A percentile compares a stretch with the other conserved stretches of the same genome.
phyloP scores from a whole-genome alignment of 2,329 filamentous ascomycete genomes.

The Cordyceps tenuipes region DNA sequence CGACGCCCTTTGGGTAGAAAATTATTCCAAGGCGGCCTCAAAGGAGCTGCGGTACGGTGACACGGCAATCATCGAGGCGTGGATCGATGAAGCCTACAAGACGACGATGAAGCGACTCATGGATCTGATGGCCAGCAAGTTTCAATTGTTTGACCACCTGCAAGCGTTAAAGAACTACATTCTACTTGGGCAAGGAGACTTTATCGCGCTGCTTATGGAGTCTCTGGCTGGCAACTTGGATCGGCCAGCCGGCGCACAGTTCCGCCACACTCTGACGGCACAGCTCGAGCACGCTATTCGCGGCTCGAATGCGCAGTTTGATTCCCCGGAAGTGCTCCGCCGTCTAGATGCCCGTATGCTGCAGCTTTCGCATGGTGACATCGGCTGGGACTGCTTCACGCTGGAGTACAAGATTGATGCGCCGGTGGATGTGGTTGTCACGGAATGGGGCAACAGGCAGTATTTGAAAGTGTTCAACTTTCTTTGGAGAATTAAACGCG shows the following conservation, averaged over 20 bases:
- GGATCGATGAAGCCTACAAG: conserved; percentile 96
- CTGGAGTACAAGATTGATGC: conserved; percentile 97
- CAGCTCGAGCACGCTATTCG: conserved; percentile 96
- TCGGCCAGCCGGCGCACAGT: conserved; percentile 91
- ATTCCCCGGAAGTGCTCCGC: conserved; percentile 82
- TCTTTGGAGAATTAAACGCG: conserved; percentile 93
- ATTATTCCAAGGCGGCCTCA: conserved; percentile 86
- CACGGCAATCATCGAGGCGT: conserved; percentile 80
- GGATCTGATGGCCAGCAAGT: conserved; percentile 88
- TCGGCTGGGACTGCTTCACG: conserved; percentile 98
- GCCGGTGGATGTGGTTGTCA: conserved; percentile 93
- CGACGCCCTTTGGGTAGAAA: conserved; percentile 90
- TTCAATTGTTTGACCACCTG: conserved; percentile 88
- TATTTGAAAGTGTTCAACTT: conserved; percentile 99
- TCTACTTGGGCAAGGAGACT: conserved; percentile 89
- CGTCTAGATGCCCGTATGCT: conserved; percentile 97
- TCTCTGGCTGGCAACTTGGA: conserved; percentile 88
- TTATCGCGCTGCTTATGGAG: conserved; percentile 95
- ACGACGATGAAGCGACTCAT: conserved; percentile 95
- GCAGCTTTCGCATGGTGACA: conserved; percentile 90
- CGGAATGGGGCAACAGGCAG: conserved; percentile 88
- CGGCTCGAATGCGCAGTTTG: conserved; percentile 93
- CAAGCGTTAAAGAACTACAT: conserved; percentile 91
- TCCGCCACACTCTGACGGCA: conserved; percentile 93
- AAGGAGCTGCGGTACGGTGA: conserved; percentile 90